Evolutionary conservation across 1,284 basidiomycete genomes (phyloP), one percentile per base, ranked within the genome.

Genomic region (Hemileia vastatrix): DNA sequence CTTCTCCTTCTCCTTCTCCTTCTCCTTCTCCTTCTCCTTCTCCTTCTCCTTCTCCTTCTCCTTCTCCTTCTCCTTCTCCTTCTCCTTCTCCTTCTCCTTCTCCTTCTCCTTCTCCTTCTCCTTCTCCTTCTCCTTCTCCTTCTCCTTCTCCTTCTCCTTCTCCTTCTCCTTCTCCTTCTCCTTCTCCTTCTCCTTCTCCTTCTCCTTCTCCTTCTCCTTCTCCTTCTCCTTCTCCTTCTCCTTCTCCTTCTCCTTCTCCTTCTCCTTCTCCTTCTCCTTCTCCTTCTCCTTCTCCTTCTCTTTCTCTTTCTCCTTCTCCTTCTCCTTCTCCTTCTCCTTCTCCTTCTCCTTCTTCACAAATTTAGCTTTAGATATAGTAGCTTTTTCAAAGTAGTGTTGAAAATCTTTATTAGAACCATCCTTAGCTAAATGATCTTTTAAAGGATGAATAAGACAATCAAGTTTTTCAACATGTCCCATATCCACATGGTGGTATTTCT

Each of bases 161-260:
- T 31, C 52, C 19, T 32, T 40, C 27, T 18, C 9, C 13, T 32
- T 24, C n/a, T 18, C 19, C 18, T 18, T 32, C 19, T 24, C 24
- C 52, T 40, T 18, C 18, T 54, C 6, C 27, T 11, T 19, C 8
- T 24, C 9, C 52, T 11, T 13, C n/a, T 40, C 19, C 18, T 36
- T 36, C 51, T 19, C 51, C 1, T 36, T 18, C 9, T 18, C 24
- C 5, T 40, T 18, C 57, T 6, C 24, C 53, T 9, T 1, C 23
- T 45, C 48, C 21, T 40, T 47, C 15, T 48, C 31, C 21, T 9
- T 36, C 6, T 4, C 33, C 43, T 31, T 15, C 24, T 3, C 18
- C 36, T 21, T 15, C n/a, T 18, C 61, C 64, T 63, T 55, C 62
- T 56, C 18, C 9, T 33, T 23, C 5, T 47, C 61, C 57, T 55